These are phyloP conservation scores for Misopates orontium DNA, from an alignment of 257 asterid species.

Conservation along the genomic window DNA sequence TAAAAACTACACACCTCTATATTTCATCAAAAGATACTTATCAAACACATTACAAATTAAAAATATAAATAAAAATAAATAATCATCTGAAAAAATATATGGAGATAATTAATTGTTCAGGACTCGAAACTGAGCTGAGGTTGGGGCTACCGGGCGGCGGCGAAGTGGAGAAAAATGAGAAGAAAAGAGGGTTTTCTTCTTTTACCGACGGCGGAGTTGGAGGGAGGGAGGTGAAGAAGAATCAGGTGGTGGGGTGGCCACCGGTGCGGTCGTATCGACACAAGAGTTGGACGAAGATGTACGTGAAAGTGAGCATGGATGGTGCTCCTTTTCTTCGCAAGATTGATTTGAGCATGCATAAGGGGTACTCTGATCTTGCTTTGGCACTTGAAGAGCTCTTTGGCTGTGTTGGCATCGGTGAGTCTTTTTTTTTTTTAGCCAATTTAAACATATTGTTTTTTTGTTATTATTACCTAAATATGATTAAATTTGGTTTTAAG, in stretches of 20 bases:
- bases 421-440: neutral
- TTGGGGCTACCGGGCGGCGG: slow-evolving; percentile 72
- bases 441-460: neutral
- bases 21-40: neutral
- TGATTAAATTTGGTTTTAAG: too few relatives aligned
- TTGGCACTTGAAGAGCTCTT: slow-evolving; percentile 61
- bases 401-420: slow-evolving; percentile 57
- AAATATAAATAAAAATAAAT: neutral
- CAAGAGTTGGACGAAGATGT: slow-evolving; percentile 45
- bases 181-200: slow-evolving; percentile 59
- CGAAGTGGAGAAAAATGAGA: slow-evolving; percentile 43
- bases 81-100: slow-evolving; percentile 22
- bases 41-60: neutral
- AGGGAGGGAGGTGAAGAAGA: slow-evolving; percentile 31
- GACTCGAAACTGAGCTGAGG: slow-evolving; percentile 79
- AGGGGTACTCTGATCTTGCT: slow-evolving; percentile 52
- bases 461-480: too few relatives aligned
- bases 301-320: slow-evolving; percentile 86
- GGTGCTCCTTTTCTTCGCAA: slow-evolving; percentile 88
- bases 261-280: slow-evolving; percentile 66
- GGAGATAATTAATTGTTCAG: slow-evolving; percentile 41
- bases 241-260: slow-evolving; percentile 89
- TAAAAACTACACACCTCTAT: slow-evolving; percentile 18
- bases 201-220: slow-evolving; percentile 33
- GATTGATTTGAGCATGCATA: slow-evolving; percentile 54